These are phyloP conservation scores for Teratosphaeriaceae sp. DNA, from an alignment of 2,329 filamentous ascomycete genomes.

Conservation along the genomic window DNA sequence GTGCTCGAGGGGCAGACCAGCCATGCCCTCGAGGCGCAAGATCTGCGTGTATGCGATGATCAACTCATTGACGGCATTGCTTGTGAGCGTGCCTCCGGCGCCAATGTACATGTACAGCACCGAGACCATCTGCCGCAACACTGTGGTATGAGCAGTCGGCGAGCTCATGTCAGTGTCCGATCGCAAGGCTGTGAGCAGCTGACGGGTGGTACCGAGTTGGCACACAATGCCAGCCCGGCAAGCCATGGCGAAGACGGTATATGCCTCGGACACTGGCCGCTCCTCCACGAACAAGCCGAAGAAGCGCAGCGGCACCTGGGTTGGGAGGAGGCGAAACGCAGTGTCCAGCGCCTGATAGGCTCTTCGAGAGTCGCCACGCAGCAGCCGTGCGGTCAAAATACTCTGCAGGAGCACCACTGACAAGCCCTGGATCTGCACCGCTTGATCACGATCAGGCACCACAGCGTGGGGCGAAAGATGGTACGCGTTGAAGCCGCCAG, in stretches of 20 bases:
- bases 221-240: slow-evolving; percentile 39
- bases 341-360: slow-evolving; percentile 48
- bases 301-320: slow-evolving; percentile 34
- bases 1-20: slow-evolving; percentile 9
- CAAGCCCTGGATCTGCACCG: slow-evolving; percentile 28
- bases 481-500: slow-evolving; percentile 41
- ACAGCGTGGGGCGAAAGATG: slow-evolving; percentile 43
- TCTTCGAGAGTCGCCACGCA: slow-evolving; percentile 39
- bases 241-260: slow-evolving; percentile 42
- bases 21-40: slow-evolving; percentile 18
- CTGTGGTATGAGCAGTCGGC: slow-evolving; percentile 10
- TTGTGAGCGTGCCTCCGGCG: slow-evolving; percentile 30
- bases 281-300: slow-evolving; percentile 41
- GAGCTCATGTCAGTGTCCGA: slow-evolving; percentile 12
- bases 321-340: slow-evolving; percentile 41
- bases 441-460: slow-evolving; percentile 35
- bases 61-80: slow-evolving; percentile 33
- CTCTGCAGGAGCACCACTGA: slow-evolving; percentile 41
- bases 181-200: slow-evolving; percentile 29
- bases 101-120: slow-evolving; percentile 37
- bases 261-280: slow-evolving; percentile 41
- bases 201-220: slow-evolving; percentile 26
- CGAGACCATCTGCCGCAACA: slow-evolving; percentile 35
- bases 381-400: slow-evolving; percentile 42
- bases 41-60: slow-evolving; percentile 28